Conservation (phyloP, 1,284 basidiomycete species). For the Inonotus obliquus region DNA sequence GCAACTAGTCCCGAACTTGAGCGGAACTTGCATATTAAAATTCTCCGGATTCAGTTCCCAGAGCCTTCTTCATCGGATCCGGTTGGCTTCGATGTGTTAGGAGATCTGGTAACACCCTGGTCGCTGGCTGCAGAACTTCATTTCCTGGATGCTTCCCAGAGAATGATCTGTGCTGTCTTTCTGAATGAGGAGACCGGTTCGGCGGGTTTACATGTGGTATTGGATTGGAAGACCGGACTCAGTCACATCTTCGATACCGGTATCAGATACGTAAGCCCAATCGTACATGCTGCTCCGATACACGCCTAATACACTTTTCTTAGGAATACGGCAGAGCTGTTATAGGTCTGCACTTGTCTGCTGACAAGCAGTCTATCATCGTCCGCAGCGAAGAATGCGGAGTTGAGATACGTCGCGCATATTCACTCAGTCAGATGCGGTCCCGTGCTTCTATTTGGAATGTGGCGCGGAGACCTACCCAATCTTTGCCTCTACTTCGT, state of each 20-base stretch:
- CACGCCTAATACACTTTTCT: background rate
- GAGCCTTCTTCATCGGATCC: conserved; percentile 12
- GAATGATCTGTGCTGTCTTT: conserved; percentile 19
- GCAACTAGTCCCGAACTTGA: conserved; percentile 6
- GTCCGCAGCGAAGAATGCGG: conserved; percentile 14
- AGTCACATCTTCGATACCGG: conserved; percentile 16
- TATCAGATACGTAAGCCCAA: conserved; percentile 13
- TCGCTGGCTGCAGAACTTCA: conserved; percentile 16
- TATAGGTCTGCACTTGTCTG: conserved; percentile 13
- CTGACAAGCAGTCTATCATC: conserved; percentile 10
- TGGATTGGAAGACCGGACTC: conserved; percentile 15
- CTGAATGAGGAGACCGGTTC: conserved; percentile 2
- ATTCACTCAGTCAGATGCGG: conserved; percentile 8
- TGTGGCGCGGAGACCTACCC: background rate
- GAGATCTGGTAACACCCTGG: conserved; percentile 13
- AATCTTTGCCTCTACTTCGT: background rate
- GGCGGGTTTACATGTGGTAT: conserved; percentile 14
- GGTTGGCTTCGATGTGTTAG: conserved; percentile 15
- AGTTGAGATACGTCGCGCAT: conserved; percentile 9
- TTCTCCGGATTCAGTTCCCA: conserved; percentile 19
- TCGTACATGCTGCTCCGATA: background rate
- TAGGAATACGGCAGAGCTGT: conserved; percentile 19
- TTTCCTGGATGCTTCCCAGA: conserved; percentile 15
- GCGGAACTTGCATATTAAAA: conserved; percentile 10
- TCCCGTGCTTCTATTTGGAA: conserved; percentile 6